Evolutionary conservation across 495 filamentous ascomycete species (phyloP).

Genomic region (Talaromyces trachyspermus): DNA sequence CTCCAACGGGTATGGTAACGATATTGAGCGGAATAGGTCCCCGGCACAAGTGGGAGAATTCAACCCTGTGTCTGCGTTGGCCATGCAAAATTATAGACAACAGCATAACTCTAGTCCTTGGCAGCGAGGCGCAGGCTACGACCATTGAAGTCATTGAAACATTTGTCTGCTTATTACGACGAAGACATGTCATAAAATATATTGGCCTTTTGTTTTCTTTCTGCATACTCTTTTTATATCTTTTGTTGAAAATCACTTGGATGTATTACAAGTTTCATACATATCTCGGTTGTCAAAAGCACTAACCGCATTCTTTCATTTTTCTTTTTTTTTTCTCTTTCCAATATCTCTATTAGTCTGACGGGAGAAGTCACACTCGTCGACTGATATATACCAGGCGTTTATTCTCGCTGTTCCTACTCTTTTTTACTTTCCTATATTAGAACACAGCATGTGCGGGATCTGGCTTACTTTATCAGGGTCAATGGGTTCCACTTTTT

Average conservation of each 20-base stretch:
- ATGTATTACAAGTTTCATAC: constrained; percentile 4
- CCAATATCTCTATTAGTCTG: no score
- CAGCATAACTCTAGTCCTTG: constrained; percentile 57
- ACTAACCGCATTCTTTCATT: constrained; percentile 6
- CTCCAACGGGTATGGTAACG: constrained; percentile 18
- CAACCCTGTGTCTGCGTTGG: constrained; percentile 19
- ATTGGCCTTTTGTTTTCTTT: constrained; percentile 10
- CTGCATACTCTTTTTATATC: constrained; percentile 10
- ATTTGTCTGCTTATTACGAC: constrained; percentile 15
- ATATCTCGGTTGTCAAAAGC: constrained; percentile 9
- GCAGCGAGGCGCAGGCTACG: constrained; percentile 61
- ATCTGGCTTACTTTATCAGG: constrained; percentile 12
- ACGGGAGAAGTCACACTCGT: constrained; percentile 1
- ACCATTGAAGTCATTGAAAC: constrained; percentile 36
- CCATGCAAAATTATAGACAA: constrained; percentile 27
- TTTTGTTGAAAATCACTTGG: neutral
- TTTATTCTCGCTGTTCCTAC: constrained; percentile 2
- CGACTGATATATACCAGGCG: constrained; percentile 7
- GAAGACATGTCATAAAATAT: constrained; percentile 33
- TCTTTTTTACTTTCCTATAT: constrained; percentile 11
- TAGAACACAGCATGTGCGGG: constrained; percentile 10
- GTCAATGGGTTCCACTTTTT: constrained; percentile 13
- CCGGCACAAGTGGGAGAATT: constrained; percentile 28
- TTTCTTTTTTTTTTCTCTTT: constrained; percentile 11
- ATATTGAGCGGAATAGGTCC: constrained; percentile 16